phyloP scores from a whole-genome alignment of 371 early-diverging fungal genomes.

The Haplosporangium sp. region DNA sequence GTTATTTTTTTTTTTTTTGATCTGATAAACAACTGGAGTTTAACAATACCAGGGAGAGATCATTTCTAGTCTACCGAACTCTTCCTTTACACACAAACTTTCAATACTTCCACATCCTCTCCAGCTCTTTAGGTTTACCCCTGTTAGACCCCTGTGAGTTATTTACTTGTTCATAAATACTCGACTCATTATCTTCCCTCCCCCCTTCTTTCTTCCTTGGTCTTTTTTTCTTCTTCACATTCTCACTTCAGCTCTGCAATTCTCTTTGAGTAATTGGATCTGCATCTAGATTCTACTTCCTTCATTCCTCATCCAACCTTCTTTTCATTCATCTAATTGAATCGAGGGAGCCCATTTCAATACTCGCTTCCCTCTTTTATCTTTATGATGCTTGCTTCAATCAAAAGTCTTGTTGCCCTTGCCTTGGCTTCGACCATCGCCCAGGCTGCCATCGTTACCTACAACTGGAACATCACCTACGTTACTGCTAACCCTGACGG shows the following conservation, averaged over 20 bases:
- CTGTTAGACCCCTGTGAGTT: neutral
- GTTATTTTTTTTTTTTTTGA: neutral
- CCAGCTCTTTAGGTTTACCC: neutral
- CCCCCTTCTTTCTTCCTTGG: neutral
- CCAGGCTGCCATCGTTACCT: constrained; percentile 67
- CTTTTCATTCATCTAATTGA: neutral
- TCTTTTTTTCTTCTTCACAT: neutral
- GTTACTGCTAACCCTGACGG: constrained; percentile 75
- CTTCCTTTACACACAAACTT: neutral
- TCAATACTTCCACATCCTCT: neutral
- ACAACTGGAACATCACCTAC: constrained; percentile 80
- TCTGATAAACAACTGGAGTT: constrained; percentile 18
- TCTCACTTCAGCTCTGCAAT: neutral
- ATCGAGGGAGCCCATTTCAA: neutral
- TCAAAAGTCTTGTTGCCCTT: constrained; percentile 56
- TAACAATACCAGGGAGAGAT: neutral
- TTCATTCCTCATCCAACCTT: neutral
- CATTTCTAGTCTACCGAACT: neutral
- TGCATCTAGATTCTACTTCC: constrained; percentile 1
- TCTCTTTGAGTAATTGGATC: constrained; percentile 15
- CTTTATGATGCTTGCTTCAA: constrained; percentile 17
- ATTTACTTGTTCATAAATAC: constrained; percentile 31
- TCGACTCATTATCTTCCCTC: constrained; percentile 1
- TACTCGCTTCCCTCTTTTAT: neutral
- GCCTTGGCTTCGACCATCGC: constrained; percentile 50